A percentile compares a stretch with the other conserved stretches of the same genome.
Evolutionary conservation across 768 basidiomycete species (phyloP).

Genomic region (Boletus pseudopeckii): DNA sequence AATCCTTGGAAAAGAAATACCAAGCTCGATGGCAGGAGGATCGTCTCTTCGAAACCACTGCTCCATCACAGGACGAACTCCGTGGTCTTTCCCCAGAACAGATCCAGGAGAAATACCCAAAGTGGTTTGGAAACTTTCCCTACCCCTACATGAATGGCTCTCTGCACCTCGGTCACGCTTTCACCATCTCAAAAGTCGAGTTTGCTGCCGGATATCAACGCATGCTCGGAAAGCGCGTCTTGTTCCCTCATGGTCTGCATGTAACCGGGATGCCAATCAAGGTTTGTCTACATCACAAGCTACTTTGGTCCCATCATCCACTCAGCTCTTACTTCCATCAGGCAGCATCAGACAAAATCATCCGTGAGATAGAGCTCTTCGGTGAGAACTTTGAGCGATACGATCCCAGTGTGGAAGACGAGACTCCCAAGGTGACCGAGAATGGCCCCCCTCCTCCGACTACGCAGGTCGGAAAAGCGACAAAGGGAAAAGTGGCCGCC

Average conservation of each 20-base stretch:
- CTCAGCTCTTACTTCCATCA: slow-evolving; percentile 29
- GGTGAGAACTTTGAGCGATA: slow-evolving; percentile 79
- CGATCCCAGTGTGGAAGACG: slow-evolving; percentile 43
- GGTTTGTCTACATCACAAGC: slow-evolving; percentile 45
- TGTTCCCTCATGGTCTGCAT: slow-evolving; percentile 98
- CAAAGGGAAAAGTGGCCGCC: slow-evolving; percentile 91
- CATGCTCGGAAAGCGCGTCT: slow-evolving; percentile 88
- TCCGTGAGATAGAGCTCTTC: slow-evolving; percentile 95
- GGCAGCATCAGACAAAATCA: slow-evolving; percentile 97
- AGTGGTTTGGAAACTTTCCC: slow-evolving; percentile 97
- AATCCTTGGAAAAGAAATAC: slow-evolving; percentile 77
- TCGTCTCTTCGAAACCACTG: slow-evolving; percentile 79
- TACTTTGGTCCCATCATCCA: not conserved
- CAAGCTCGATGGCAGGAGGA: slow-evolving; percentile 79
- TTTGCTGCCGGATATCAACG: slow-evolving; percentile 94
- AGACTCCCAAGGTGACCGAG: slow-evolving; percentile 38
- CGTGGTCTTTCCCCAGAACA: slow-evolving; percentile 60
- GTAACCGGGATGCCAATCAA: slow-evolving; percentile 99
- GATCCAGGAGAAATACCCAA: slow-evolving; percentile 75
- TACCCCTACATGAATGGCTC: slow-evolving; percentile 99
- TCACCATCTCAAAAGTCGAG: slow-evolving; percentile 97
- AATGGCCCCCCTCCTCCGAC: slow-evolving; percentile 39
- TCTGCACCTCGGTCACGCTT: slow-evolving; percentile 94
- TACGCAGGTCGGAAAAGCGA: slow-evolving; percentile 73
- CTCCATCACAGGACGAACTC: slow-evolving; percentile 68